These are phyloP conservation scores for Pseudogymnoascus sp. DNA, from an alignment of 2,329 filamentous ascomycete species.

Conservation along the genomic window DNA sequence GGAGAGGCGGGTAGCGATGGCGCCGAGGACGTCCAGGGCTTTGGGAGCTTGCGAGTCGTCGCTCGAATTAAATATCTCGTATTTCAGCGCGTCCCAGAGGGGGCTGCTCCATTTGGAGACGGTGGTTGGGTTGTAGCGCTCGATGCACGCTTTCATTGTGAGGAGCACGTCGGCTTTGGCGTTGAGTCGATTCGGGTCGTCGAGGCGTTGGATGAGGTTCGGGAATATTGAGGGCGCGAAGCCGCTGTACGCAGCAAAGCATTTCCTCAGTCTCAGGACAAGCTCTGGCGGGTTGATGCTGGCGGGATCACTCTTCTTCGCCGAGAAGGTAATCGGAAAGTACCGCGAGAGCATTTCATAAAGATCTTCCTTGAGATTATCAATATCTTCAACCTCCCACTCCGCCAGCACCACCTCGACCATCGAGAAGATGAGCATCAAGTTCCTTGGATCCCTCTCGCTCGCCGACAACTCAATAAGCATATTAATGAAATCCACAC, in stretches of 20 bases:
- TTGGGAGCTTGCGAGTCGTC: conserved; percentile 24
- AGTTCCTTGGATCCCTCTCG: conserved; percentile 8
- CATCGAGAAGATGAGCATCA: conserved; percentile 10
- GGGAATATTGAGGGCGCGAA: conserved; percentile 8
- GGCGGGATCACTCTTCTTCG: conserved; percentile 1
- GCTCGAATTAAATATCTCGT: conserved; percentile 27
- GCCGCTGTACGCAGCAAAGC: not conserved
- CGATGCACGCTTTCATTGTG: conserved; percentile 11
- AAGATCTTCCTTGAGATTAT: not conserved
- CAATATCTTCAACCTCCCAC: conserved; percentile 9
- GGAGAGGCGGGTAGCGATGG: conserved; percentile 14
- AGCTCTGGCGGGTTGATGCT: conserved; percentile 9
- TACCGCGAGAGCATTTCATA: conserved; percentile 8
- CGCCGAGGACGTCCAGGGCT: conserved; percentile 21
- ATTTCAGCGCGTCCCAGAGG: conserved; percentile 29
- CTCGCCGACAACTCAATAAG: not conserved
- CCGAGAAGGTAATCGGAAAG: conserved; percentile 11
- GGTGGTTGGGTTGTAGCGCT: conserved; percentile 15
- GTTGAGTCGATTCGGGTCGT: not conserved
- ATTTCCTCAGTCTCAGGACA: conserved; percentile 7
- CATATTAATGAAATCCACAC: conserved; percentile 5
- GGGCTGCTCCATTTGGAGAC: conserved; percentile 18
- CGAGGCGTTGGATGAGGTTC: conserved; percentile 10
- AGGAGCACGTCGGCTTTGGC: conserved; percentile 11
- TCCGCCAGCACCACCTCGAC: not conserved